Base-by-base conservation (phyloP, 768 basidiomycete genomes). In the Thelephora aurantiotincta region DNA sequence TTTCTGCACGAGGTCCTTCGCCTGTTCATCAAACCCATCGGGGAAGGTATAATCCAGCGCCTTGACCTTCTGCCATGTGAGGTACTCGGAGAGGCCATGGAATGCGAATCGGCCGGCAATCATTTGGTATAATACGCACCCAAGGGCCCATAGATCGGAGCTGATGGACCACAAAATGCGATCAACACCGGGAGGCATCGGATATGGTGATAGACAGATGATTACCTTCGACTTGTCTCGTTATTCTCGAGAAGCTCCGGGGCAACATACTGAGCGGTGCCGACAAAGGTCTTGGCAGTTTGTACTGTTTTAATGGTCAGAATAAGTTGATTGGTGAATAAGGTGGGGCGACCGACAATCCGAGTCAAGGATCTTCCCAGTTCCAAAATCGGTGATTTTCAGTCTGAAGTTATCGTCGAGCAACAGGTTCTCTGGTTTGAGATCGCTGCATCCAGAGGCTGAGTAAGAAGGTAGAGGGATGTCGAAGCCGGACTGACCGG, bases 321-420 rank as follows among this genome's bases (percentile, higher is more conserved):
- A 20, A 51, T 14, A 35, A 51, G 50, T 53, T 48, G 52, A 48
- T 2, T 56, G 35, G 52, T 52, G 26, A 54, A 60, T 41, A 58
- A n/a, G 60, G 60, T 35, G 35, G 22, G 55, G 45, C 47, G 11
- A 64, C 77, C 57, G 48, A 80, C 80, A 63, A 45, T 67, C 69
- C 18, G 71, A 58, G 51, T 80, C 77, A 33, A 80, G 65, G 51
- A 86, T 68, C 64, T 86, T 85, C 16, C 90, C 90, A 3, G 90
- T 93, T 5, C 96, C 96, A 63, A 98, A 98, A 62, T 99, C 96
- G 13, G 91, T 88, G n/a, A 99, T 75, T 63, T 91, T 94, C 59
- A 96, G 78, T 47, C 90, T 79, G 65, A 82, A 86, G 13, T 80
- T 74, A 33, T 74, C 74, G 55, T 94, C 91, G n/a, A 99, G 71